Evolutionary conservation across 805 yeast genomes (phyloP), one percentile per base, ranked within the genome.

Genomic region (Cyberlindnera petersonii): DNA sequence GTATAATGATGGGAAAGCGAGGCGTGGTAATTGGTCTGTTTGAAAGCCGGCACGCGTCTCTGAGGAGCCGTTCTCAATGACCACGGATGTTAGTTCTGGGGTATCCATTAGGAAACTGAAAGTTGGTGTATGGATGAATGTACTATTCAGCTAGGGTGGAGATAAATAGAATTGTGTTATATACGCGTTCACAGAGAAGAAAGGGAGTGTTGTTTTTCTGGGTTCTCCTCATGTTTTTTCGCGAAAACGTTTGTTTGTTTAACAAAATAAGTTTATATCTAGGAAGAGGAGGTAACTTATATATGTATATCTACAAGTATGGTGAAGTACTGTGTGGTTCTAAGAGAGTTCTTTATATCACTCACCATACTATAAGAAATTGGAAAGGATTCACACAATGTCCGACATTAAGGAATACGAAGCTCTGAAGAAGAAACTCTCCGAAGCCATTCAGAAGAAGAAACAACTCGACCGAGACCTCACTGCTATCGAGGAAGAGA

Each of bases 11-110:
- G 79, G 75, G 46, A 80, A 65, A 5, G 75, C 71, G 24, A 80
- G 55, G 10, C 75, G 63, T 0, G 93, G 93, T 15, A 75, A 55
- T 35, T 81, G 84, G 34, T 72, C 78, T 36, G 72, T 72, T 13
- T 86, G 79, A 48, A 80, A 71, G 3, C 91, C 91, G 1, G 88
- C 88, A 43, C 78, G 74, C 18, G 86, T 80, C 9, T 71, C 64
- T 36, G 70, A 61, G 2, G 86, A 68, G 15, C 86, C 87, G 52
- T 76, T 76, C 55, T 83, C 89, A 18, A 83, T 76, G 38, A 83
- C 82, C 10, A 82, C 72, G 7, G 86, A 74, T n/a, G 81, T 77
- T 37, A 72, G 60, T 24, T 49, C 55, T 3, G 44, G 39, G 29
- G 45, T 35, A 11, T 43, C 41, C 47, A 40, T 42, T 31, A 20